Evolutionary conservation across 352 stramenopile genomes (phyloP), one percentile per base, ranked within the genome.

Genomic region (Globisporangium apiculatum): DNA sequence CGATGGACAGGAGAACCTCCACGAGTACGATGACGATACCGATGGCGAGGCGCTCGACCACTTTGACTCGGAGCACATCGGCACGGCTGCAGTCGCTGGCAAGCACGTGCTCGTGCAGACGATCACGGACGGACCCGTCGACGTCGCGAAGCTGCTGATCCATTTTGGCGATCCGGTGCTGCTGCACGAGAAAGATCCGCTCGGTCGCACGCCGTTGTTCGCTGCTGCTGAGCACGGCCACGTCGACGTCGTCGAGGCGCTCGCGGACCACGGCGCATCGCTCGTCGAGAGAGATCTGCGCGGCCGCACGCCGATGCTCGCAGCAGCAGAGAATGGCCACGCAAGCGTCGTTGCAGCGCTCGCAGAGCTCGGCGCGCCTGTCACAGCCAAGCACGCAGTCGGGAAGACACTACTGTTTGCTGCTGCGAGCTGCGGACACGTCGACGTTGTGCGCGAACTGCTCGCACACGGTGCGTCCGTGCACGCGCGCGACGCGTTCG

Each of bases 91-190:
- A 1, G 48, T 45, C 40, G 14, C 50, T 7, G 57, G 50, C 35
- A 62, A 36, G 36, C 57, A 57, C 57, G 57, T 57, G 36, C 18
- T 62, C 50, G 57, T 62, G 50, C 31, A 42, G 17, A 57, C 57
- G 35, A 62, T 62, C 36, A 24, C 51, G 5, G 57, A 62, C 36
- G 57, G 57, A 36, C 57, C 52, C 6, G 35, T 62, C 38, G 57
- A 62, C 35, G 50, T 62, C 42, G 57, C 57, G 2, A 62, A 62
- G 17, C 41, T 62, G n/a, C 42, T 62, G 41, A 62, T 62, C 36
- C 57, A 62, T 50, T 62, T 62, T 40, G 57, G 57, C 35, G 57
- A 62, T 42, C 57, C 57, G 12, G 50, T 18, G 49, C 42, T 62
- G 42, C 50, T 57, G 36, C 41, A 48, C 8, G 57, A 62, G 18